Percentiles rank a stretch among this genome's conserved stretches.
Evolutionary conservation across 305 asterid species (phyloP).

Genomic region (Ruellia speciosa): DNA sequence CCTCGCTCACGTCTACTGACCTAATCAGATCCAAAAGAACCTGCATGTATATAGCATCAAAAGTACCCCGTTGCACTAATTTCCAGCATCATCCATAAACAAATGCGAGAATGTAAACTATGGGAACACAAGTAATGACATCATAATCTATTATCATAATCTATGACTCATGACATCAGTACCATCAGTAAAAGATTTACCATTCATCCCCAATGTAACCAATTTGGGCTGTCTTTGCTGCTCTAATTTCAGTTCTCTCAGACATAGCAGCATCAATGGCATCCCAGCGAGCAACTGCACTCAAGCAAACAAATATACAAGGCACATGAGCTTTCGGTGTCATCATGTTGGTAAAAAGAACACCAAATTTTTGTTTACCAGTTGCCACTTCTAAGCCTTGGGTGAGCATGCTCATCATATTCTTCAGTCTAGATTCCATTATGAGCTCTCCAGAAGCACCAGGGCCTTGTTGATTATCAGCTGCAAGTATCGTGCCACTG

Average conservation of each 20-base stretch:
- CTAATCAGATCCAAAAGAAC: background rate
- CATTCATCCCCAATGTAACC: conserved; percentile 88
- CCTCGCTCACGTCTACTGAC: background rate
- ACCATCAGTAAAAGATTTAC: conserved; percentile 36
- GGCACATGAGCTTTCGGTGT: background rate
- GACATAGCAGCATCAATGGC: conserved; percentile 32
- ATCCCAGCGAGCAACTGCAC: conserved; percentile 82
- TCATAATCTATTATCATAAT: too few species aligned
- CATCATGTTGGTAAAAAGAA: background rate
- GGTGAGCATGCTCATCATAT: conserved; percentile 45
- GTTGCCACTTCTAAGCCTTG: conserved; percentile 59
- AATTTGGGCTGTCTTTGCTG: conserved; percentile 31
- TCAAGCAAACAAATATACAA: conserved; percentile 15
- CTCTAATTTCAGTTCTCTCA: conserved; percentile 26
- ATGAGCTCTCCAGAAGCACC: conserved; percentile 16
- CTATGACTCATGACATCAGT: background rate
- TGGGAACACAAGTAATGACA: background rate
- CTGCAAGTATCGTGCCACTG: conserved; percentile 27
- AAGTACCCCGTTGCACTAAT: background rate
- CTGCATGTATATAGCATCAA: background rate
- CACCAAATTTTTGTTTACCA: conserved; percentile 33
- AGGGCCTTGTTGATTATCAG: conserved; percentile 28
- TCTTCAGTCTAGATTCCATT: conserved; percentile 28
- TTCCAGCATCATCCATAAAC: background rate
- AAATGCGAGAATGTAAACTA: background rate